Evolutionary conservation across 2,329 filamentous ascomycete genomes (phyloP).

Genomic region (Aureobasidium pullulans): DNA sequence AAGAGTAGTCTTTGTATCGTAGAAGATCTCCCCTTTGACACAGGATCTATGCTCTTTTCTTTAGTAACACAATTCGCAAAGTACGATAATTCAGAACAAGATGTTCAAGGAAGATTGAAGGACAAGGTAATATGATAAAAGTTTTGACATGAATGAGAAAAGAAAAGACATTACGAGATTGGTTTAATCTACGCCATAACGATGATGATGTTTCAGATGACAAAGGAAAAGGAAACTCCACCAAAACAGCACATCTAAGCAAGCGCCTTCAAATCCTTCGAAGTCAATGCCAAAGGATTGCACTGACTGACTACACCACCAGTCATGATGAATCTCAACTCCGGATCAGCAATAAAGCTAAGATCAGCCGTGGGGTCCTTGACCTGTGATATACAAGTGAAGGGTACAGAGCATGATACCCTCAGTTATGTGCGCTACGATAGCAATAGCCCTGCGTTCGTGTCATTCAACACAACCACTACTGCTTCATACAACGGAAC

Average conservation of each 20-base stretch:
- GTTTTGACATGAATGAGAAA: too few relatives aligned
- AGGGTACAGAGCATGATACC: neutral
- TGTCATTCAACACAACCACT: constrained; percentile 1
- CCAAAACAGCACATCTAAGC: neutral
- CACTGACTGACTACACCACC: constrained; percentile 16
- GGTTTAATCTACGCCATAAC: neutral
- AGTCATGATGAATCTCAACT: constrained; percentile 17
- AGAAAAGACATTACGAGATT: neutral
- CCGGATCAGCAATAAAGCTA: constrained; percentile 1
- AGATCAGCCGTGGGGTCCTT: constrained; percentile 11
- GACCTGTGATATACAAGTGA: constrained; percentile 12
- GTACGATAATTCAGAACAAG: too few relatives aligned
- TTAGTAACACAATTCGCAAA: too few relatives aligned
- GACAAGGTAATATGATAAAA: too few relatives aligned
- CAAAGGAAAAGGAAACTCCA: neutral
- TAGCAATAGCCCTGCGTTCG: constrained; percentile 1
- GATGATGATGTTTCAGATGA: neutral
- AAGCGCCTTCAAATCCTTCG: neutral
- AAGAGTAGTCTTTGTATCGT: too few relatives aligned
- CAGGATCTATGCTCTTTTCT: too few relatives aligned
- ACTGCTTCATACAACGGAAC: constrained; percentile 8
- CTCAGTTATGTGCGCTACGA: constrained; percentile 12
- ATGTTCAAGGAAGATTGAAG: too few relatives aligned
- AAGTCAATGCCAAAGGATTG: constrained; percentile 13
- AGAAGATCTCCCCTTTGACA: too few relatives aligned